Base-by-base conservation (phyloP, 805 yeast species). In the Candida sphagnicola region DNA sequence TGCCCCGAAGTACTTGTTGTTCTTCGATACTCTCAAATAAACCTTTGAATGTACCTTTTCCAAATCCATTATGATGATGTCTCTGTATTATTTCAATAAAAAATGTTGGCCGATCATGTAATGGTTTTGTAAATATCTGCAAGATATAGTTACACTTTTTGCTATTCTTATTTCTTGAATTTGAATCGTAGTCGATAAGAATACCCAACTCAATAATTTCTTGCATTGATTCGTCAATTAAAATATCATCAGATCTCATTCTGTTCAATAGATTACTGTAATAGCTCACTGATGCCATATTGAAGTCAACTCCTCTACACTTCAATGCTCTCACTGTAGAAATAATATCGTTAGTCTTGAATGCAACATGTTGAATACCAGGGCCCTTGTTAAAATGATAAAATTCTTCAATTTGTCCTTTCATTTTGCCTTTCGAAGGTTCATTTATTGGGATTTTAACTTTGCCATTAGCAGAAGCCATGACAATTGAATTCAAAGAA, bases 21-120 rank as follows among this genome's bases (percentile, higher is more conserved):
- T 71, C 70, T 56, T 87, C 96, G 41, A 87, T 78, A 5, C 84
- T 77, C 53, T 86, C 90, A 53, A 85, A 87, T 28, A 88, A 63
- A 0, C 93, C 85, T 55, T 79, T 83, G 65, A 87, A 87, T 44
- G 89, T 87, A 2, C 95, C 95, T 35, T 88, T 88, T 1, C 95
- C 96, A 60, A 87, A 87, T 0, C 96, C 96, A 43, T 81, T 74
- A 55, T 85, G 90, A 51, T 85, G 82, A 49, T 73, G 69, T 43
- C 95, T 72, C 60, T 87, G 93, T 45, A 87, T 87, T 17, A 87
- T 73, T 57, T 87, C 95, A 46, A 87, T 65, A 54, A 87, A 87
- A 32, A 86, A 69, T 0, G 95, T 85, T 19, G 96, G 96, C 28
- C 95, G 69, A 51, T 82, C 90, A 44, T 75, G 74, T 13, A 85